Percentiles rank a stretch among this genome's conserved stretches.
Conservation (phyloP, 2,329 filamentous ascomycete genomes). For the Aspergillus floridensis region DNA sequence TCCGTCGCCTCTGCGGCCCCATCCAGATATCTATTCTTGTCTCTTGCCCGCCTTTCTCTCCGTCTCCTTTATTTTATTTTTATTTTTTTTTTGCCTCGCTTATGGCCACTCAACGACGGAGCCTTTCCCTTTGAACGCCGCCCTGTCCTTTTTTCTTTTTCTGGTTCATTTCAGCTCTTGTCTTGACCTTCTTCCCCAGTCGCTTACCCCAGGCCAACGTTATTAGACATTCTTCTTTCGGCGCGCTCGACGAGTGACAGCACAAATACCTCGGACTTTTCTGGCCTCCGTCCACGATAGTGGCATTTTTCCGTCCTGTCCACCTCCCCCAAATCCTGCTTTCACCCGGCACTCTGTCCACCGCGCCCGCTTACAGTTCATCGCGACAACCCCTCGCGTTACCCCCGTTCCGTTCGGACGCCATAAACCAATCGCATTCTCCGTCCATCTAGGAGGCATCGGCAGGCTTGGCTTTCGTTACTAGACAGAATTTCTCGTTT, state of each 20-base stretch:
- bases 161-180: neutral
- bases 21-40: conserved; percentile 9
- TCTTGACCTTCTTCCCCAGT: conserved; percentile 1
- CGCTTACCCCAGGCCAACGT: conserved; percentile 15
- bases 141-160: conserved; percentile 1
- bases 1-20: conserved; percentile 18
- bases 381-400: conserved; percentile 13
- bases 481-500: neutral
- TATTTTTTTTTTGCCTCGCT: conserved; percentile 17
- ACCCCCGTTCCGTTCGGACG: neutral
- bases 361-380: conserved; percentile 8
- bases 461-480: neutral
- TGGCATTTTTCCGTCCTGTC: conserved; percentile 17
- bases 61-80: conserved; percentile 4
- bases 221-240: conserved; percentile 18
- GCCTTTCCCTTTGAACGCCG: conserved; percentile 6
- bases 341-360: conserved; percentile 7
- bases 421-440: conserved; percentile 2
- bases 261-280: conserved; percentile 16
- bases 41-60: conserved; percentile 4
- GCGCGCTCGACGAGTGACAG: conserved; percentile 16
- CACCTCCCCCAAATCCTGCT: conserved; percentile 21
- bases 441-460: neutral
- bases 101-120: conserved; percentile 22
- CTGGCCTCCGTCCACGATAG: conserved; percentile 21